Evolutionary conservation across 2,329 filamentous ascomycete species (phyloP), one percentile per base, ranked within the genome.

Genomic region (Neopestalotiopsis sp.): DNA sequence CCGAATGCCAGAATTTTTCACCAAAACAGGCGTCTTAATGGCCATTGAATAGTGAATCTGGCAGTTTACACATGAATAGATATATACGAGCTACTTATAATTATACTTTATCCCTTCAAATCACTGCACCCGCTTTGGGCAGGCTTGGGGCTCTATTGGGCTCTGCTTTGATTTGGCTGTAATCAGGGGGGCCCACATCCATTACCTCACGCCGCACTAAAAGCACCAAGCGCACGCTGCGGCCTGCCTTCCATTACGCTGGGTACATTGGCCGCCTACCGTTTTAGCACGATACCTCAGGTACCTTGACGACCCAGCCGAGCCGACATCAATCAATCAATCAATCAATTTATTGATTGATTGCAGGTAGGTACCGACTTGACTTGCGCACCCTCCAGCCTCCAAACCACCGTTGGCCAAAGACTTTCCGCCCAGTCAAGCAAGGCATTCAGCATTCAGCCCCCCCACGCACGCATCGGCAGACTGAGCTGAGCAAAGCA

Each of bases 151-250:
- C 45, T n/a, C n/a, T 53, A n/a, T 53, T 53, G 34, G 34, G 34
- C n/a, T 53, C 17, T 53, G 17, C n/a, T 53, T 9, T 20, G 45
- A 20, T 17, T 20, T 53, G 45, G 45, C 34, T 38, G 45, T 17
- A 53, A n/a, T 38, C 49, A 59, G 30, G 57, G 57, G 30, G 57
- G 24, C 57, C 57, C 57, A 34, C 57, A 24, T 24, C 24, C 56
- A 58, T 58, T 58, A 58, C 56, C 56, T 58, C 56, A 58, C 56
- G 56, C 56, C 56, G 56, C 20, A 24, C 24, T 10, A 28, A 59
- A 59, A 53, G 17, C 24, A 30, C n/a, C 56, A 20, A 14, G 12
- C 56, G 49, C 17, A 24, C 14, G 17, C 56, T 28, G 14, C 24
- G 24, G 24, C 20, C 57, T 59, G 17, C 24, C 20, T 34, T 30